Percentiles rank a stretch among this genome's conserved stretches.
Evolutionary conservation across 768 basidiomycete genomes (phyloP).

Genomic region (Leucosporidium creatinivorum): DNA sequence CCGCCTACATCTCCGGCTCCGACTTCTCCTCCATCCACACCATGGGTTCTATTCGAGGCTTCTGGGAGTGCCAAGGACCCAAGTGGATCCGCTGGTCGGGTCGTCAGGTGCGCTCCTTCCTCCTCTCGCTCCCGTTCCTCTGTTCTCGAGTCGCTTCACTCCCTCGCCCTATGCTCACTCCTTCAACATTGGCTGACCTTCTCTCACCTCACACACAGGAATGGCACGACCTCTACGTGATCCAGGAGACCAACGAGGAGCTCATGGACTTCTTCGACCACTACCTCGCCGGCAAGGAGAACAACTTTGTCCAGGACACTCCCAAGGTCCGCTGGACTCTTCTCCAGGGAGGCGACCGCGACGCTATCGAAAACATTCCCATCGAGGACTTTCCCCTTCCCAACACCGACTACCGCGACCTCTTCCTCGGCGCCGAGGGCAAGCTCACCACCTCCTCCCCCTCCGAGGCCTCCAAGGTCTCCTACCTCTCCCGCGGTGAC

Average conservation of each 20-base stretch:
- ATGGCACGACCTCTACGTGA: constrained; percentile 29
- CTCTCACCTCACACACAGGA: constrained; percentile 8
- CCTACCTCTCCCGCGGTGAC: constrained; percentile 12
- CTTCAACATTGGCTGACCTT: not conserved
- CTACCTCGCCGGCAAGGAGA: constrained; percentile 26
- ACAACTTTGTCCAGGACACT: constrained; percentile 28
- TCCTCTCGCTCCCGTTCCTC: not conserved
- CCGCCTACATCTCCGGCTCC: constrained; percentile 23
- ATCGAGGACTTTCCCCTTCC: constrained; percentile 23
- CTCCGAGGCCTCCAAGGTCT: not conserved
- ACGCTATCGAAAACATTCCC: constrained; percentile 19
- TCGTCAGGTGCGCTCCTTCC: not conserved
- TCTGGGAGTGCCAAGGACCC: constrained; percentile 13
- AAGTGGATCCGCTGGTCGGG: constrained; percentile 22
- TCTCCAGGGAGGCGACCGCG: constrained; percentile 25
- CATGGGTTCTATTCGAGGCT: constrained; percentile 30
- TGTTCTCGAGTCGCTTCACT: not conserved
- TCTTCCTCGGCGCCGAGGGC: constrained; percentile 13
- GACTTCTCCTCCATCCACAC: constrained; percentile 31
- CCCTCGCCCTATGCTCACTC: not conserved
- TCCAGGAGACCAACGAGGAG: constrained; percentile 14
- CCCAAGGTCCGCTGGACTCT: constrained; percentile 26
- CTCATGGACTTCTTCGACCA: constrained; percentile 28
- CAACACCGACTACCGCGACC: constrained; percentile 22
- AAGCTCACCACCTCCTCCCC: constrained; percentile 7